These are phyloP conservation scores for Ramularia collo-cygni DNA, from an alignment of 2,329 filamentous ascomycete genomes.

Conservation along the genomic window DNA sequence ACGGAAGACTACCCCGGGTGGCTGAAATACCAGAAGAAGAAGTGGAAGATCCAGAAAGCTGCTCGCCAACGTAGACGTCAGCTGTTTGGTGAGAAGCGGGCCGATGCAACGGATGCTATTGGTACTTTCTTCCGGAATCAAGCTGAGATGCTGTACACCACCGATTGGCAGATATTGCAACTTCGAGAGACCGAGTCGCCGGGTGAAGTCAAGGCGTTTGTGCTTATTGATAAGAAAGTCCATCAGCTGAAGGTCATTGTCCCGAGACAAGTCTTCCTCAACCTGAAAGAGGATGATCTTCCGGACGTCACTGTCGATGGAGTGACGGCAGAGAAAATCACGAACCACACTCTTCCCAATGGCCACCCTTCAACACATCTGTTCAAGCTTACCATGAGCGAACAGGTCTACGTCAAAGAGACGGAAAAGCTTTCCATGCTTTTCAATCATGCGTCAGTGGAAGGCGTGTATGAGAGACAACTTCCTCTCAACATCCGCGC, in stretches of 20 bases:
- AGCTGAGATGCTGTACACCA: conserved; percentile 81
- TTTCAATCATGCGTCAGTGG: conserved; percentile 88
- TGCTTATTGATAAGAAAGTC: conserved; percentile 88
- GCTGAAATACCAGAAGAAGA: conserved; percentile 91
- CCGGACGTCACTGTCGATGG: conserved; percentile 82
- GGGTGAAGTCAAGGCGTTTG: conserved; percentile 79
- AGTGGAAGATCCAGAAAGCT: conserved; percentile 97
- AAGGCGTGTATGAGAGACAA: conserved; percentile 94
- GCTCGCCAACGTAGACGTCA: conserved; percentile 79
- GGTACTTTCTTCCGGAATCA: conserved; percentile 81
- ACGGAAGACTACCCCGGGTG: conserved; percentile 83
- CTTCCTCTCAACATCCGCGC: conserved; percentile 81
- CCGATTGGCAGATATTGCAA: conserved; percentile 92
- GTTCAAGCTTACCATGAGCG: conserved; percentile 86
- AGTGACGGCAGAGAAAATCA: conserved; percentile 86
- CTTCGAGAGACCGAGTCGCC: conserved; percentile 74
- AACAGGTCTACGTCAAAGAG: conserved; percentile 80
- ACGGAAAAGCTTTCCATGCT: conserved; percentile 72
- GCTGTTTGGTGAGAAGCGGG: conserved; percentile 79
- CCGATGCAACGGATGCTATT: conserved; percentile 52
- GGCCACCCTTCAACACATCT: conserved; percentile 89
- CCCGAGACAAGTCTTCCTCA: conserved; percentile 82
- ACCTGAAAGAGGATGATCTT: conserved; percentile 78
- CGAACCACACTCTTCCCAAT: conserved; percentile 87
- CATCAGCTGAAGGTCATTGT: conserved; percentile 85